Conservation (phyloP, 495 filamentous ascomycete genomes). For the Penicillium cosmopolitanum region DNA sequence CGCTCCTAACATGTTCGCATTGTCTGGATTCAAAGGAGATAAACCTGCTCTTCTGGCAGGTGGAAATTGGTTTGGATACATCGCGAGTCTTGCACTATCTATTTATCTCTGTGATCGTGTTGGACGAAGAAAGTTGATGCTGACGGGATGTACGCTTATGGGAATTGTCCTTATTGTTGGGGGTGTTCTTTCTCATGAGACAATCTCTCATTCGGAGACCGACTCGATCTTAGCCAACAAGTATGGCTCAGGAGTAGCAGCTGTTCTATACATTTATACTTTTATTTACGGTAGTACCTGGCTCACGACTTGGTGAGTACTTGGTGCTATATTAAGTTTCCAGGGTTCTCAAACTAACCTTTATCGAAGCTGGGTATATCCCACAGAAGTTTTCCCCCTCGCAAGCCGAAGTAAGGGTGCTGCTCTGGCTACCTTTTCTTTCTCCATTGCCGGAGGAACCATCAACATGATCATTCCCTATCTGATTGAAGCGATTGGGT, state of each 20-base stretch:
- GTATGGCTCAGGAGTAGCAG: conserved; percentile 39
- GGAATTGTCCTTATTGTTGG: conserved; percentile 22
- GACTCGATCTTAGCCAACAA: conserved; percentile 13
- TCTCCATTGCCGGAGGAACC: conserved; percentile 51
- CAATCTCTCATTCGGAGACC: conserved; percentile 5
- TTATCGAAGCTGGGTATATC: conserved; percentile 26
- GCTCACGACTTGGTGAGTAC: conserved; percentile 46
- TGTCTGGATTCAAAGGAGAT: conserved; percentile 35
- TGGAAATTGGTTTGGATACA: conserved; percentile 51
- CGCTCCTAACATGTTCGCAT: conserved; percentile 34
- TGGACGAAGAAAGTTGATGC: conserved; percentile 24
- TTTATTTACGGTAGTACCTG: conserved; percentile 52
- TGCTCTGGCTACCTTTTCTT: conserved; percentile 49
- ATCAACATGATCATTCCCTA: conserved; percentile 49
- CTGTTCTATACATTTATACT: conserved; percentile 50
- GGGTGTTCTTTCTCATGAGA: conserved; percentile 23
- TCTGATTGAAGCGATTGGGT: conserved; percentile 42
- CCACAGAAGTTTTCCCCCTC: conserved; percentile 20
- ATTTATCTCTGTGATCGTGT: conserved; percentile 32
- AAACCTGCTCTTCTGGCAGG: conserved; percentile 49
- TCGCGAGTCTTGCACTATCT: conserved; percentile 45
- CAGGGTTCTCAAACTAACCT: background rate
- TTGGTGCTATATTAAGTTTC: background rate
- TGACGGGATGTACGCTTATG: conserved; percentile 23
- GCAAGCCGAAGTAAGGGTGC: conserved; percentile 44